Base-by-base conservation (phyloP, 1,139 yeast species). In the Nadsonia starkeyi-henricii region DNA sequence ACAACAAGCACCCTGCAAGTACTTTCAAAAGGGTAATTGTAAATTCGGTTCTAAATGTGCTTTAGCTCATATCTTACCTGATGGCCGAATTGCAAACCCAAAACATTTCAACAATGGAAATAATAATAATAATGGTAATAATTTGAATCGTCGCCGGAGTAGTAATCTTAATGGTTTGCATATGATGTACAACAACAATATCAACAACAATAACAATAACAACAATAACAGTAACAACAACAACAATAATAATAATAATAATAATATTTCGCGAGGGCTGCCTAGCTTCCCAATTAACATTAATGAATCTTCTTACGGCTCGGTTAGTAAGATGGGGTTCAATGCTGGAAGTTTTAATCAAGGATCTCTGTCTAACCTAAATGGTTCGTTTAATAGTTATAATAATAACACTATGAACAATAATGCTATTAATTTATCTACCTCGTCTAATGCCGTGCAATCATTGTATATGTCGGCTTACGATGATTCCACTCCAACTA, bases 1-100 rank as follows among this genome's bases (percentile, higher is more conserved):
- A 43, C 88, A 81, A 53, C 77, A 76, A 53, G 74, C 83, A 33
- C 94, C 95, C 8, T 89, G 97, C 72, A 88, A 86, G 69, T 89
- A 88, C 64, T 89, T 85, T 64, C 93, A 84, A 60, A 85, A 85
- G 63, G 97, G 97, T 13, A 86, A 86, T 62, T 89, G 97, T 65
- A 88, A 86, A 65, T 89, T 89, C 66, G 97, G 97, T 2, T 69
- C 78, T 49, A 88, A 85, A 61, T 89, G 97, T 69, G 96, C 96
- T 1, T 75, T 89, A 62, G 95, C 95, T 20, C 97, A 89, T 66
- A 75, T 84, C 52, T 66, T 85, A 43, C 93, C 95, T 0, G 95
- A 88, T 60, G 96, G 96, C 0, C 77, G 88, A n/a, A 68, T 85
- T 45, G 81, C 84, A 23, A 84, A 82, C 57, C 74, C 78, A 12